Percentiles rank a stretch among this genome's conserved stretches.
Conservation (phyloP, 2,329 filamentous ascomycete species). For the Trichoderma hamatum region DNA sequence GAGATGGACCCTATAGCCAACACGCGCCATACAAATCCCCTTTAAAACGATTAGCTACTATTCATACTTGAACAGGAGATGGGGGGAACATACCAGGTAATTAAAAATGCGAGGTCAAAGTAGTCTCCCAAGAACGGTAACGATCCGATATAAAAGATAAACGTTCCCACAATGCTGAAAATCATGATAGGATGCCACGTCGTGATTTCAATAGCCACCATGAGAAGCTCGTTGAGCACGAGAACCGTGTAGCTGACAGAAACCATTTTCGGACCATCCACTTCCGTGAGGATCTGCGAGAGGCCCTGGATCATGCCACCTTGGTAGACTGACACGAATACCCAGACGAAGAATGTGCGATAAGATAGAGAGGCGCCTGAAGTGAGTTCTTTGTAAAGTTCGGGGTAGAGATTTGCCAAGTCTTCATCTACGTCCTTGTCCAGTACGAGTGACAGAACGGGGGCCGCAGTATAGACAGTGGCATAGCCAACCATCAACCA, state of each 20-base stretch:
- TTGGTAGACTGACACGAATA: conserved; percentile 92
- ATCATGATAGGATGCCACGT: conserved; percentile 98
- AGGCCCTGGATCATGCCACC: conserved; percentile 95
- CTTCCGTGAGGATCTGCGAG: conserved; percentile 81
- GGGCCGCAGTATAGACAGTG: conserved; percentile 90
- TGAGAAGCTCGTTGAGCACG: conserved; percentile 90
- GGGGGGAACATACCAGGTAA: conserved; percentile 59
- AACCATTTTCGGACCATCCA: conserved; percentile 76
- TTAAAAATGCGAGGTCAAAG: conserved; percentile 80
- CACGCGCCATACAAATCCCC: conserved; percentile 88
- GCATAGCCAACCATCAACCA: conserved; percentile 97
- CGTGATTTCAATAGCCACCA: conserved; percentile 95
- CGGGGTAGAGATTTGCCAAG: conserved; percentile 91
- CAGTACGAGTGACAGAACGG: conserved; percentile 89
- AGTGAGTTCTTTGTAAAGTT: conserved; percentile 97
- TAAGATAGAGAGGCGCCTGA: conserved; percentile 84
- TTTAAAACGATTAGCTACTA: conserved; percentile 38
- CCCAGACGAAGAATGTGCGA: conserved; percentile 95
- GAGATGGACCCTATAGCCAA: conserved; percentile 77
- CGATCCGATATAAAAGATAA: conserved; percentile 75
- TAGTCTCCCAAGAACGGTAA: conserved; percentile 88
- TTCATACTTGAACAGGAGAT: conserved; percentile 25
- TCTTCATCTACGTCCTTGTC: conserved; percentile 95
- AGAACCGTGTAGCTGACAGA: conserved; percentile 90
- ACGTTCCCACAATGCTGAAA: conserved; percentile 78